phyloP scores from a whole-genome alignment of 108 stramenopile species.

The Fragilaria crotonensis region DNA sequence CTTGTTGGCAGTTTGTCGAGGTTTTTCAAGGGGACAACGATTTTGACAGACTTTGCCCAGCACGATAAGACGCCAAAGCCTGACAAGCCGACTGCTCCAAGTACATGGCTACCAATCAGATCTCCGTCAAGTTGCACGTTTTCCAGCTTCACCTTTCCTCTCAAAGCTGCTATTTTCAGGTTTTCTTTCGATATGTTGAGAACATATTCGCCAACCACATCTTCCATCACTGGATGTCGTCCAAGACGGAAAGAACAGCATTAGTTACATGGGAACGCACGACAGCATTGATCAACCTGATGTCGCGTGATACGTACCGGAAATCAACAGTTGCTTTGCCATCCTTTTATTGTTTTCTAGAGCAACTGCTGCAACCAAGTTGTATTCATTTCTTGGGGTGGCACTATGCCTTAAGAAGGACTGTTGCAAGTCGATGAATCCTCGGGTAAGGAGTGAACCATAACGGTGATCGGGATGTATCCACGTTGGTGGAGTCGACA shows the following conservation, averaged over 20 bases:
- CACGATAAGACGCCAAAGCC: slow-evolving; percentile 74
- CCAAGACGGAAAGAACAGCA: background rate
- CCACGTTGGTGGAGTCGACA: too few relatives aligned
- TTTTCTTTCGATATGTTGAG: slow-evolving; percentile 76
- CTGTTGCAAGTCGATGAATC: too few relatives aligned
- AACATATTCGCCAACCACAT: slow-evolving; percentile 75
- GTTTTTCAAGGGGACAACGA: slow-evolving; percentile 57
- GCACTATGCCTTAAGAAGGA: too few relatives aligned
- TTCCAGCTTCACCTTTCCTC: slow-evolving; percentile 71
- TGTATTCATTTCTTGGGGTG: too few relatives aligned
- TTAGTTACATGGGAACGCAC: background rate
- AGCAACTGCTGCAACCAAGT: too few relatives aligned
- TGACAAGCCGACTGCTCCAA: slow-evolving; percentile 63
- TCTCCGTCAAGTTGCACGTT: slow-evolving; percentile 84
- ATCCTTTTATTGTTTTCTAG: slow-evolving; percentile 93
- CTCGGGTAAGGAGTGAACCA: too few relatives aligned
- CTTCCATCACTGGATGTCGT: slow-evolving; percentile 49
- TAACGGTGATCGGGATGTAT: too few relatives aligned
- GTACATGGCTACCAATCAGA: slow-evolving; percentile 59
- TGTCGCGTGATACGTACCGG: background rate
- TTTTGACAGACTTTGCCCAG: slow-evolving; percentile 46
- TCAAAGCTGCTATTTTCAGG: slow-evolving; percentile 59
- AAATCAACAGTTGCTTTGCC: background rate
- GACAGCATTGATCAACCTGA: background rate
- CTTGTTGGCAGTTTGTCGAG: slow-evolving; percentile 57